phyloP scores from a whole-genome alignment of 1,139 yeast species.

The Pichia sp. region DNA sequence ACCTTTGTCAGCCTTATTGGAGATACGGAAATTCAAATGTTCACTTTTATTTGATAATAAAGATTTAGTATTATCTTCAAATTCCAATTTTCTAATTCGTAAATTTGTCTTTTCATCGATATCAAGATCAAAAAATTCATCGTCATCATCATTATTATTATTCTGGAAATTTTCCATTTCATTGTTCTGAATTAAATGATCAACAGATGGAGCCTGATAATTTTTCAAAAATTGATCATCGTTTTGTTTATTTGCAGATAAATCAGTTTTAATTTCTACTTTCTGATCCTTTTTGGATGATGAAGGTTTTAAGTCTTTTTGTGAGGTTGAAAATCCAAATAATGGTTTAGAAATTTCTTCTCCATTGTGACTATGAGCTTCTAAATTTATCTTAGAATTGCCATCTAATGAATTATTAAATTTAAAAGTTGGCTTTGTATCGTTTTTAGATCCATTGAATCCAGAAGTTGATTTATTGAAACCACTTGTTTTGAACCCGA shows the following conservation, averaged over 20 bases:
- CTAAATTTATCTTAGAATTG: too few species aligned
- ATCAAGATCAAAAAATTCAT: slow-evolving; percentile 26
- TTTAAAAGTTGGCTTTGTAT: too few species aligned
- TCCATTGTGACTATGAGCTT: too few species aligned
- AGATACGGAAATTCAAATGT: slow-evolving; percentile 5
- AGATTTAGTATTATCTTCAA: slow-evolving; percentile 24
- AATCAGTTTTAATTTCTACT: neutral
- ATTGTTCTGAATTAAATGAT: slow-evolving; percentile 5
- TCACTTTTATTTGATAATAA: slow-evolving; percentile 1
- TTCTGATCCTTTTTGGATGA: neutral
- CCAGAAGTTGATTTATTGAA: neutral
- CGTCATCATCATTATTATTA: slow-evolving; percentile 1
- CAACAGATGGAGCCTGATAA: slow-evolving; percentile 13
- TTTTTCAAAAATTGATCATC: slow-evolving; percentile 14
- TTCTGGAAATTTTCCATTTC: slow-evolving; percentile 1
- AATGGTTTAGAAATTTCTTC: too few species aligned
- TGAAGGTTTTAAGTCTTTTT: neutral
- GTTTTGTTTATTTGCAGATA: slow-evolving; percentile 2
- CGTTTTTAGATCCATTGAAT: neutral
- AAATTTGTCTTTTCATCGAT: slow-evolving; percentile 35
- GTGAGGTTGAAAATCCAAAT: neutral
- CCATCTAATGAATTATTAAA: too few species aligned
- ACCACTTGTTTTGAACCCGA: too few species aligned
- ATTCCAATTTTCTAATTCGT: slow-evolving; percentile 32
- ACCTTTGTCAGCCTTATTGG: slow-evolving; percentile 7